Conservation (phyloP, 257 asterid genomes). For the Perilla frutescens region DNA sequence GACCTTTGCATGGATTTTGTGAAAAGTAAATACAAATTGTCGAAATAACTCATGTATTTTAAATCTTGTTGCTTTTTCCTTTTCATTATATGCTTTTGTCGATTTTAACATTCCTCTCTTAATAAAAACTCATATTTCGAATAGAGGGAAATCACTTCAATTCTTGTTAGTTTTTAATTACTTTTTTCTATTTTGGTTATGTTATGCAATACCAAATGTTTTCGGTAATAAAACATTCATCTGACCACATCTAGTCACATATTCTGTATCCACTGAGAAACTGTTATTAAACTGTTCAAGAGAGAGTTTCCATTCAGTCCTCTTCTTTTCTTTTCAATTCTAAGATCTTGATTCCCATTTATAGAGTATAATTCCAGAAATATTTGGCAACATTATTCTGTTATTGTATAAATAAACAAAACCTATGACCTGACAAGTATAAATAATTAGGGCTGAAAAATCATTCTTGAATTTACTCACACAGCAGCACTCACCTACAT, state of each 20-base stretch:
- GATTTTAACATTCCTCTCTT: no score
- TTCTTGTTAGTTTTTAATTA: background rate
- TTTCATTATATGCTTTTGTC: no score
- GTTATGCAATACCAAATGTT: conserved; percentile 24
- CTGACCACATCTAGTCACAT: conserved; percentile 12
- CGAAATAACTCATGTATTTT: no score
- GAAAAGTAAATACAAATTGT: no score
- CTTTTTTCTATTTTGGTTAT: background rate
- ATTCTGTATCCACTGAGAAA: background rate
- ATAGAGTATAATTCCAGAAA: conserved; percentile 13
- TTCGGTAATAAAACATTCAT: background rate
- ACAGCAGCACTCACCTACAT: conserved; percentile 23
- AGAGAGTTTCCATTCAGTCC: conserved; percentile 2
- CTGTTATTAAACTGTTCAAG: conserved; percentile 7
- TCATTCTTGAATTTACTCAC: conserved; percentile 7
- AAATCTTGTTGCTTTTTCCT: no score
- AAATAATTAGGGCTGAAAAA: conserved; percentile 22
- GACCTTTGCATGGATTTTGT: no score
- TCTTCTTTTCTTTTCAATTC: conserved; percentile 4
- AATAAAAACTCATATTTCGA: conserved; percentile 28
- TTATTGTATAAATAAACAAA: conserved; percentile 19
- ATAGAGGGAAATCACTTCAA: conserved; percentile 1
- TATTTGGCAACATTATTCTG: conserved; percentile 13
- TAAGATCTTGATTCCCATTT: conserved; percentile 2
- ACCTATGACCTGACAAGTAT: conserved; percentile 25